Base-by-base conservation (phyloP, 805 yeast genomes). In the Yarrowia alimentaria region DNA sequence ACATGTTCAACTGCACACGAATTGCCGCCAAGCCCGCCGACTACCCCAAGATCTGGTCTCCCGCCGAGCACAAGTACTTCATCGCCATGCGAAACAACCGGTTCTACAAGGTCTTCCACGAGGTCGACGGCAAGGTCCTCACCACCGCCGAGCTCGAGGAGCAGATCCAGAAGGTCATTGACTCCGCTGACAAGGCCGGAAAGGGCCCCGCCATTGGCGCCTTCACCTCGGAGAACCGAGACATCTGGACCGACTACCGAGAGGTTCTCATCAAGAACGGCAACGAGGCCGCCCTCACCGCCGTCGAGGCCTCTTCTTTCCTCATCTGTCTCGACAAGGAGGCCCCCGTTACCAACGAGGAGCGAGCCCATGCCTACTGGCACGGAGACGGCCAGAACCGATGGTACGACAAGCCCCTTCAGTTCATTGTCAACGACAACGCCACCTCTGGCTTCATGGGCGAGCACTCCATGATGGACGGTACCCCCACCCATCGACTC, bases 381-480 rank as follows among this genome's bases (percentile, higher is more conserved):
- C 95, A 88, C 69, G 97, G 98, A n/a, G 78, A 88, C 68, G 96
- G 97, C 51, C 68, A 73, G 60, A 91, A 93, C 74, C 77, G 99
- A 61, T 91, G 77, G 73, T 91, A 77, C 66, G 98, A 91, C 73
- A 91, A 91, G 73, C 91, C 96, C 4, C 71, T 85, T 54, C 93
- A 91, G 72, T 81, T 87, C 65, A 77, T 89, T 59, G 80, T 91
- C 51, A 72, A 85, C 54, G 81, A 79, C 56, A 89, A 88, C 67
- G 96, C 93, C 54, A 75, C 80, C 56, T 86, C 96, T 6, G 98
- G 97, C 0, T 91, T 90, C 71, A 69, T 89, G 63, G 97, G 95
- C 56, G 99, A 91, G 72, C 99, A 91, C 72, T 88, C 97, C 17
- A 85, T 80, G 73, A 91, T 91, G 98, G 99, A 91, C 68, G 99